Conservation (phyloP, 805 yeast species). For the Wickerhamomyces chambardii region DNA sequence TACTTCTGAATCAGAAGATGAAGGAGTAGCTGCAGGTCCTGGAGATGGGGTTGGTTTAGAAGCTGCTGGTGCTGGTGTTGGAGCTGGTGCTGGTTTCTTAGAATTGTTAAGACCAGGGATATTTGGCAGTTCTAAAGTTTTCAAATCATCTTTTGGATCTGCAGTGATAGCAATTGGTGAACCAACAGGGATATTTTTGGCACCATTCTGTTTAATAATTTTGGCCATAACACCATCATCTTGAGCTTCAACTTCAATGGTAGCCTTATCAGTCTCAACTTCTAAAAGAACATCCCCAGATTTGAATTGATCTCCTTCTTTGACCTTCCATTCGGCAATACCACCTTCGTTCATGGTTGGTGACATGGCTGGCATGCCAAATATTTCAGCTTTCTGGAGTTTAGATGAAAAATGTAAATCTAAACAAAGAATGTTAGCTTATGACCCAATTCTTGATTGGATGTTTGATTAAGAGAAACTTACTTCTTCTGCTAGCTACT, state of each 20-base stretch:
- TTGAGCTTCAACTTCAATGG: slow-evolving; percentile 77
- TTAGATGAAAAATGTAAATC: slow-evolving; percentile 7
- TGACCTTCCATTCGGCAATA: slow-evolving; percentile 79
- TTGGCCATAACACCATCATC: slow-evolving; percentile 90
- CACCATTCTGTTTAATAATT: slow-evolving; percentile 62
- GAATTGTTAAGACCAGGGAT: too few relatives aligned
- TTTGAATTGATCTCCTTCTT: slow-evolving; percentile 62
- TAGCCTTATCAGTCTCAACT: slow-evolving; percentile 83
- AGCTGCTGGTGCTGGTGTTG: slow-evolving; percentile 7
- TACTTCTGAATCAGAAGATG: too few relatives aligned
- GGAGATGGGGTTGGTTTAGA: slow-evolving; percentile 10
- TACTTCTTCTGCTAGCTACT: background rate
- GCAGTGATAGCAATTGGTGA: slow-evolving; percentile 82
- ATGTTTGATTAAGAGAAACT: slow-evolving; percentile 9
- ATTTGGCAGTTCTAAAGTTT: slow-evolving; percentile 50
- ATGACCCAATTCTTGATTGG: too few relatives aligned
- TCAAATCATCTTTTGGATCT: slow-evolving; percentile 78
- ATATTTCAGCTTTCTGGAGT: slow-evolving; percentile 29
- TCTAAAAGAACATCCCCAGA: slow-evolving; percentile 81
- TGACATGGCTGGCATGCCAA: slow-evolving; percentile 97
- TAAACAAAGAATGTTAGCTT: too few relatives aligned
- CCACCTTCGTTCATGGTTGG: slow-evolving; percentile 99
- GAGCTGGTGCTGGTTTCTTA: slow-evolving; percentile 9
- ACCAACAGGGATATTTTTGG: slow-evolving; percentile 77
- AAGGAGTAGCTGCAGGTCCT: slow-evolving; percentile 11